phyloP scores from a whole-genome alignment of 148 eudicot species.

The Chenopodium formosanum region DNA sequence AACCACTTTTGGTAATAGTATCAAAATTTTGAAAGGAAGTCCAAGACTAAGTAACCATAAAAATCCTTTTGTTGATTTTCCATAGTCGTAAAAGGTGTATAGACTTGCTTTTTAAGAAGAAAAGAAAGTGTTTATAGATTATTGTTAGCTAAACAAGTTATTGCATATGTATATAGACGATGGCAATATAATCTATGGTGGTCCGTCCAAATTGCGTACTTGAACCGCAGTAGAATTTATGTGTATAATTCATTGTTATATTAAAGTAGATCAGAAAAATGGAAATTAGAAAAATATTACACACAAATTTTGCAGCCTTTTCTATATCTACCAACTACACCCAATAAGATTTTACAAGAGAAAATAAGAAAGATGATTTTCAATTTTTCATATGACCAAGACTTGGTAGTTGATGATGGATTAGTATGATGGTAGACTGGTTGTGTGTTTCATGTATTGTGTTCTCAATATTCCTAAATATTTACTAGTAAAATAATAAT shows the following conservation, averaged over 20 bases:
- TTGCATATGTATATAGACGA: no score
- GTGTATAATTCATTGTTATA: not conserved
- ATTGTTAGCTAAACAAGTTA: not conserved
- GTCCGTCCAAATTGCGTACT: constrained; percentile 10
- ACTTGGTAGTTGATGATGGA: not conserved
- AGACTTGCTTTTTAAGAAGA: not conserved
- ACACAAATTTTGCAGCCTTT: not conserved
- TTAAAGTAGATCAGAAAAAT: not conserved
- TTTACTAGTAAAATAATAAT: no score
- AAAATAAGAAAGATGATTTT: not conserved
- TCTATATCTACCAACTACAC: not conserved
- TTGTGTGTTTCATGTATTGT: not conserved
- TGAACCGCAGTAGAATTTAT: not conserved
- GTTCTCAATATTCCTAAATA: not conserved
- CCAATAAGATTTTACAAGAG: not conserved
- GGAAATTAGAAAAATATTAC: not conserved
- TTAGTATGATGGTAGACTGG: not conserved
- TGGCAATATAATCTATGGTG: no score
- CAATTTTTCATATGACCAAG: not conserved
- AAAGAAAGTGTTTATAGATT: not conserved
- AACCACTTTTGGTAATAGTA: not conserved
- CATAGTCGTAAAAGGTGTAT: not conserved
- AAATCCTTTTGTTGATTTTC: not conserved
- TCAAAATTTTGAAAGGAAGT: not conserved
- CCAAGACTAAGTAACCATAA: not conserved